Evolutionary conservation across 1,284 basidiomycete species (phyloP).

Genomic region (Rhodotorula glutinis): DNA sequence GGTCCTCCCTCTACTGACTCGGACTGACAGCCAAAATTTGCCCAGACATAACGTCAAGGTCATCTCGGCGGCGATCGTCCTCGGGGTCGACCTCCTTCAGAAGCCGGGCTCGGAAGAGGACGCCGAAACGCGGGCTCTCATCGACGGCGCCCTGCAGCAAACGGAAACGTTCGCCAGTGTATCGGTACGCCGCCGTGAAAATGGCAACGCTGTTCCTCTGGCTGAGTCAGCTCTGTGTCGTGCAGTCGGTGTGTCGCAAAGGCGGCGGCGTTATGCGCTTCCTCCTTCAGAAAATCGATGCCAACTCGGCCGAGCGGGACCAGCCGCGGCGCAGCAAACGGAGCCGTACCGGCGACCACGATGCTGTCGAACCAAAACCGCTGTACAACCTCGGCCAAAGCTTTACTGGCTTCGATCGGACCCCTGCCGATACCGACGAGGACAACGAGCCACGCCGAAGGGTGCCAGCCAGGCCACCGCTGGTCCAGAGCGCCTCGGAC

Average conservation of each 20-base stretch:
- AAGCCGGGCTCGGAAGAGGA: constrained; percentile 19
- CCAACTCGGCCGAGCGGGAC: neutral
- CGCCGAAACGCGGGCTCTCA: constrained; percentile 1
- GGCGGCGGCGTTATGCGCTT: constrained; percentile 21
- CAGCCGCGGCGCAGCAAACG: constrained; percentile 11
- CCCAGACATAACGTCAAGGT: constrained; percentile 7
- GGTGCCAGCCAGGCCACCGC: constrained; percentile 5
- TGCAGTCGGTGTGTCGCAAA: constrained; percentile 11
- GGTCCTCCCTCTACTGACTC: no score
- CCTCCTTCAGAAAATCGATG: constrained; percentile 19
- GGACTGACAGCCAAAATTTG: no score
- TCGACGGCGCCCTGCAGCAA: neutral
- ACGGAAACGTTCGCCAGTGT: constrained; percentile 1
- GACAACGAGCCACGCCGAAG: constrained; percentile 1
- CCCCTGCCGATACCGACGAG: neutral
- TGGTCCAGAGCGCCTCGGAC: constrained; percentile 17
- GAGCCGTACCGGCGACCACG: constrained; percentile 3
- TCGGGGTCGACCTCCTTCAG: constrained; percentile 20
- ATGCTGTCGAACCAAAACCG: neutral
- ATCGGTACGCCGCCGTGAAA: constrained; percentile 18
- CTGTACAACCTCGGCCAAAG: neutral
- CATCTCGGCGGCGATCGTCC: constrained; percentile 18
- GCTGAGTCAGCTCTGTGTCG: no score
- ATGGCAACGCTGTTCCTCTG: no score
- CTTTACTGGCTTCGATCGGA: constrained; percentile 1